Conservation (phyloP, 495 filamentous ascomycete species). For the Cryomyces antarcticus region DNA sequence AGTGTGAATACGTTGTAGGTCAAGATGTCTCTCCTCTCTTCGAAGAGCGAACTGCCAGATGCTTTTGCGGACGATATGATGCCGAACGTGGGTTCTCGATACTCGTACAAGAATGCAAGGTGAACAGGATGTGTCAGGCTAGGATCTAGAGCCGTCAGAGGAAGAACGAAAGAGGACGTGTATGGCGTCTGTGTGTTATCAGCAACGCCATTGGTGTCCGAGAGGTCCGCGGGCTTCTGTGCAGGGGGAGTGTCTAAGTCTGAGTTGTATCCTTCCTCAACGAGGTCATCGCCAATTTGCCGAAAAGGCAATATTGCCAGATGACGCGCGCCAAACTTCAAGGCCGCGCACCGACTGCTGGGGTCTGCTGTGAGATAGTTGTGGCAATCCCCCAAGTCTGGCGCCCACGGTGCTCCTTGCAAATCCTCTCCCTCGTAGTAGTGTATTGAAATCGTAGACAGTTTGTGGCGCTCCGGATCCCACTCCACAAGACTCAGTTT, state of each 20-base stretch:
- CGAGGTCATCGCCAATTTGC: constrained; percentile 65
- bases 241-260: constrained; percentile 39
- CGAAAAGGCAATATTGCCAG: constrained; percentile 88
- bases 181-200: constrained; percentile 51
- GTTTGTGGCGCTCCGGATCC: constrained; percentile 57
- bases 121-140: constrained; percentile 71
- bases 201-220: constrained; percentile 29
- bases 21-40: constrained; percentile 63
- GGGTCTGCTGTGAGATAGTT: constrained; percentile 79
- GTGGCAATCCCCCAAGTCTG: constrained; percentile 42
- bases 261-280: constrained; percentile 75
- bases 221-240: constrained; percentile 5
- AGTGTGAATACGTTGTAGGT: constrained; percentile 88
- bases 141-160: constrained; percentile 70
- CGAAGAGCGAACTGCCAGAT: constrained; percentile 49
- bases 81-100: constrained; percentile 91
- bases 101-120: constrained; percentile 86
- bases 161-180: constrained; percentile 74
- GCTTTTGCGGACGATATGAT: constrained; percentile 59
- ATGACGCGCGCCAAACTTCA: constrained; percentile 77
- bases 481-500: constrained; percentile 87
- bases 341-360: constrained; percentile 72
- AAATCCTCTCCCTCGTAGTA: constrained; percentile 92
- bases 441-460: constrained; percentile 83
- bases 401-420: constrained; percentile 51